Evolutionary conservation across 805 yeast genomes (phyloP).

Genomic region (Wickerhamomyces silvicola): DNA sequence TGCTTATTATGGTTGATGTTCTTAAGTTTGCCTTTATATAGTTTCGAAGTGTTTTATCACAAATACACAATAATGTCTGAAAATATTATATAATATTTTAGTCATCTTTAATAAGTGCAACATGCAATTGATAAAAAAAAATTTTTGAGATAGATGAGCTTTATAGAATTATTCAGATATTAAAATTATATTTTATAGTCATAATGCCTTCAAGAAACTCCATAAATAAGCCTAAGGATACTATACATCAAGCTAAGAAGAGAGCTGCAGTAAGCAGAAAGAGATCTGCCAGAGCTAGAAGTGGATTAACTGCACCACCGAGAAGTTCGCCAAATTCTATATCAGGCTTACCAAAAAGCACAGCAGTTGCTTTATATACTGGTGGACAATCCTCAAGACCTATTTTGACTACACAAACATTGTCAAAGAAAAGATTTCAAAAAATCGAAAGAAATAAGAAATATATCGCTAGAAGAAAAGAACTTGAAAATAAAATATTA

Average conservation of each 20-base stretch:
- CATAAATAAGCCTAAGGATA: constrained; percentile 71
- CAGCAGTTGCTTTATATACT: constrained; percentile 36
- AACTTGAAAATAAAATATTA: constrained; percentile 30
- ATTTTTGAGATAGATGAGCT: background rate
- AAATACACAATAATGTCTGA: no score
- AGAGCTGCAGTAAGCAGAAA: constrained; percentile 44
- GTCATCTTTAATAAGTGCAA: no score
- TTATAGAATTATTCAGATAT: background rate
- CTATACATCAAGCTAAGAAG: constrained; percentile 44
- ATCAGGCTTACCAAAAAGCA: constrained; percentile 35
- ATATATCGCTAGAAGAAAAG: constrained; percentile 54
- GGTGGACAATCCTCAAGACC: constrained; percentile 21
- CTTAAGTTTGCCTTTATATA: no score
- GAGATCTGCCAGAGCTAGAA: constrained; percentile 45
- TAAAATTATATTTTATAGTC: background rate
- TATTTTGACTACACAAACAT: constrained; percentile 45
- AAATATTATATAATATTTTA: no score
- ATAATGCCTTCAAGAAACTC: constrained; percentile 78
- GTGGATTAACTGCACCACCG: constrained; percentile 36
- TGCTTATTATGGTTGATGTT: no score
- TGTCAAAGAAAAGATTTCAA: constrained; percentile 72
- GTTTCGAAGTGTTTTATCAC: no score
- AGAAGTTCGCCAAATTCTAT: constrained; percentile 38
- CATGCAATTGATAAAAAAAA: background rate
- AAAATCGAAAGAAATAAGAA: constrained; percentile 76